Conservation (phyloP, 169 alveolate genomes). For the Plasmodium gonderi region DNA sequence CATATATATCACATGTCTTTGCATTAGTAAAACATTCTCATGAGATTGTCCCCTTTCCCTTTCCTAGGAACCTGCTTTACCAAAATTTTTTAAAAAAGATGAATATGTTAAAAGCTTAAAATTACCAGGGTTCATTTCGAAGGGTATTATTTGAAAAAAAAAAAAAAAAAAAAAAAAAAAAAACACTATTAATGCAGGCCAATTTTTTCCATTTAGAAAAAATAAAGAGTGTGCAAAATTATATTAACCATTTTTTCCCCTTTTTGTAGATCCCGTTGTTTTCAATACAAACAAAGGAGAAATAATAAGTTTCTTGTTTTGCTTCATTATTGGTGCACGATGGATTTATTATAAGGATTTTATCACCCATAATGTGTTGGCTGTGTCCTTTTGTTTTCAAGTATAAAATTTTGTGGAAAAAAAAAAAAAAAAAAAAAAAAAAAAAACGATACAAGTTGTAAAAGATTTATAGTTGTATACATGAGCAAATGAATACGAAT, state of each 20-base stretch:
- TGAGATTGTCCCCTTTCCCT: background rate
- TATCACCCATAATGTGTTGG: slow-evolving; percentile 63
- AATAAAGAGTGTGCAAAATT: background rate
- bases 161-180: slow-evolving; percentile 23
- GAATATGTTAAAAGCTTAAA: slow-evolving; percentile 55
- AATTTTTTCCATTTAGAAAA: background rate
- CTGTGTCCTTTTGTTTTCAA: slow-evolving; percentile 74
- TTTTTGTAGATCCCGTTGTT: slow-evolving; percentile 58
- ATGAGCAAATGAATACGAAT: background rate
- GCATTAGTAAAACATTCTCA: background rate
- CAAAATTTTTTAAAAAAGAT: slow-evolving; percentile 57
- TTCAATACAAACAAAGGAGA: slow-evolving; percentile 75
- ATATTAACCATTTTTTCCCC: background rate
- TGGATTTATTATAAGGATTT: slow-evolving; percentile 69
- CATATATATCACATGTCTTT: background rate
- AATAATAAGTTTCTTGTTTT: slow-evolving; percentile 26
- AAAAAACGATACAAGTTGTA: background rate
- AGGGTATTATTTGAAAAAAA: slow-evolving; percentile 29
- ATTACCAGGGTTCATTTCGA: slow-evolving; percentile 33
- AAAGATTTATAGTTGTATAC: background rate
- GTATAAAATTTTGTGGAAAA: slow-evolving; percentile 25
- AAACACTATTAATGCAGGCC: background rate
- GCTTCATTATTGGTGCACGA: slow-evolving; percentile 51
- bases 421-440: too few species aligned
- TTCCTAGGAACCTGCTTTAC: slow-evolving; percentile 67